phyloP scores from a whole-genome alignment of 1,284 basidiomycete species.

The Volvariella surrecta region DNA sequence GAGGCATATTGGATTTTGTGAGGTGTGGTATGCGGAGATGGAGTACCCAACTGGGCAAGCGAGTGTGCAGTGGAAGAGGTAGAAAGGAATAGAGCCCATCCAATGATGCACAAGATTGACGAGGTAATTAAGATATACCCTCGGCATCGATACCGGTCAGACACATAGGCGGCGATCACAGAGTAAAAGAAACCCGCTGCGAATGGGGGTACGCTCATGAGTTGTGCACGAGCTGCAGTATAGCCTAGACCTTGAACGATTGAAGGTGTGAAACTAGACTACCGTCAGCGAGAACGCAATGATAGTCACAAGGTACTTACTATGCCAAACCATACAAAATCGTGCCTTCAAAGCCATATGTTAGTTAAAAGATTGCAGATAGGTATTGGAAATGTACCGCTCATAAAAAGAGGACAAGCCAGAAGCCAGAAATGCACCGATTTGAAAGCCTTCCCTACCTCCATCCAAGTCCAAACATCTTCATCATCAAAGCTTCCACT shows the following conservation, averaged over 20 bases:
- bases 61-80: no score
- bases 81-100: conserved; percentile 38
- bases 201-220: conserved; percentile 43
- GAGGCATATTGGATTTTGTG: conserved; percentile 36
- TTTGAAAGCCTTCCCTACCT: conserved; percentile 26
- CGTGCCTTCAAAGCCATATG: conserved; percentile 19
- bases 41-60: neutral
- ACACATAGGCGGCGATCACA: conserved; percentile 29
- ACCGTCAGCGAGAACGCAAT: conserved; percentile 19
- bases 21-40: conserved; percentile 1
- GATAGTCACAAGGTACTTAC: conserved; percentile 28
- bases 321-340: conserved; percentile 29
- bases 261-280: conserved; percentile 40
- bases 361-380: neutral
- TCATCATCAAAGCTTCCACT: conserved; percentile 22
- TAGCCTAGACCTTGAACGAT: conserved; percentile 39
- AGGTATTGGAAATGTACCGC: conserved; percentile 15
- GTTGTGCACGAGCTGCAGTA: conserved; percentile 31
- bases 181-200: conserved; percentile 35
- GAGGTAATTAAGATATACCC: conserved; percentile 28
- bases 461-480: conserved; percentile 25
- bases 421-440: conserved; percentile 29
- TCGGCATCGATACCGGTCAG: conserved; percentile 34
- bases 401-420: conserved; percentile 26
- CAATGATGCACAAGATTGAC: conserved; percentile 28